phyloP scores from a whole-genome alignment of 2,329 filamentous ascomycete genomes.

The Verticillium zaregamsianum region DNA sequence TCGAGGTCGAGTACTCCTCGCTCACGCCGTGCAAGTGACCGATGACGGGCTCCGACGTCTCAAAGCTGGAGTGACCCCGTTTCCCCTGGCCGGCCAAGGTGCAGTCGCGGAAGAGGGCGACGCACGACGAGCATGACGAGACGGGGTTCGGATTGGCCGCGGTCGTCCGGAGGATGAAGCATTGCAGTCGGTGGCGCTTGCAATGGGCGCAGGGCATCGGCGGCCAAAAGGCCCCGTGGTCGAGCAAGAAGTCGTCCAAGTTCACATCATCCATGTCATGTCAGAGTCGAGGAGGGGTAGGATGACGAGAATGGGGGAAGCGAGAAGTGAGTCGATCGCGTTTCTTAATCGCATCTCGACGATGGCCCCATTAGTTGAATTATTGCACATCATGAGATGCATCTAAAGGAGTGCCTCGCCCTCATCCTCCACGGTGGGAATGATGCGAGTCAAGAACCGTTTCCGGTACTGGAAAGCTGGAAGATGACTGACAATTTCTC shows the following conservation, averaged over 20 bases:
- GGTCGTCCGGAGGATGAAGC: slow-evolving; percentile 42
- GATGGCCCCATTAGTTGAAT: no score
- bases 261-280: background rate
- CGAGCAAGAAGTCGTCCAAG: slow-evolving; percentile 31
- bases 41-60: slow-evolving; percentile 41
- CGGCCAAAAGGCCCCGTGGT: slow-evolving; percentile 36
- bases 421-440: no score
- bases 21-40: slow-evolving; percentile 44
- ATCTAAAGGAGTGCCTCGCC: no score
- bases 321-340: background rate
- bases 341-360: no score
- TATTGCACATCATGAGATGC: no score
- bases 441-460: no score
- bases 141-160: slow-evolving; percentile 44
- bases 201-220: slow-evolving; percentile 40
- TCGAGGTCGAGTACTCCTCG: slow-evolving; percentile 26
- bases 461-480: no score
- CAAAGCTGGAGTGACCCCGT: slow-evolving; percentile 38
- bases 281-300: background rate
- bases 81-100: slow-evolving; percentile 41
- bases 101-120: slow-evolving; percentile 45
- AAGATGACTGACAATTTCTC: no score
- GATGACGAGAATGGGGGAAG: background rate
- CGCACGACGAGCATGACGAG: slow-evolving; percentile 44
- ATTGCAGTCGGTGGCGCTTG: slow-evolving; percentile 38